These are phyloP conservation scores for Boletus sp. DNA, from an alignment of 768 basidiomycete genomes.

Conservation along the genomic window DNA sequence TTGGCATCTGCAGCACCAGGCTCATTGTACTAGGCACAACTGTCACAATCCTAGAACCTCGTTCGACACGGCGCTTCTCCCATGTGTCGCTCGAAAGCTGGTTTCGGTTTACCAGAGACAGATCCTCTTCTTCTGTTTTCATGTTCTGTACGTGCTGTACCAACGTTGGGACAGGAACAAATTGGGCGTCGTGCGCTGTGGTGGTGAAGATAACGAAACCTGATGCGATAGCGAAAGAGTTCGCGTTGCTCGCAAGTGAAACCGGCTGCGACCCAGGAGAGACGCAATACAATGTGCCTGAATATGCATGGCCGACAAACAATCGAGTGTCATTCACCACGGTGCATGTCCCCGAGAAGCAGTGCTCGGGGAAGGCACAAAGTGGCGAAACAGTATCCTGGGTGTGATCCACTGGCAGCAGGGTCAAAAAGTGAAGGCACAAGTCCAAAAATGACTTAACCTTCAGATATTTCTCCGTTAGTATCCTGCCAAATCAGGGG, in stretches of 20 bases:
- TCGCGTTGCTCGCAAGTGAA: conserved; percentile 52
- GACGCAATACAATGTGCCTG: conserved; percentile 63
- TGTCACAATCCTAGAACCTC: conserved; percentile 86
- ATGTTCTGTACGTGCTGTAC: conserved; percentile 16
- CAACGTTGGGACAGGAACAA: conserved; percentile 46
- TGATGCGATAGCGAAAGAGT: conserved; percentile 72
- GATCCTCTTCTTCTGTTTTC: conserved; percentile 4
- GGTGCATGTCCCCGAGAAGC: conserved; percentile 42
- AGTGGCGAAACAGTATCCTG: conserved; percentile 24
- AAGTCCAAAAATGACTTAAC: conserved; percentile 27
- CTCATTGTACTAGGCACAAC: conserved; percentile 87
- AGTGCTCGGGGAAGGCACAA: conserved; percentile 59
- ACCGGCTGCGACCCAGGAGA: conserved; percentile 27
- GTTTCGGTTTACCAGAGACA: conserved; percentile 29
- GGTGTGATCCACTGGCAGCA: conserved; percentile 12
- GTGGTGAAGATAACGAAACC: conserved; percentile 86
- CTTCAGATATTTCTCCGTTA: conserved; percentile 47
- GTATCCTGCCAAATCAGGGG: conserved; percentile 42
- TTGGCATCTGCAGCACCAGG: conserved; percentile 94
- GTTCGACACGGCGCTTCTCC: conserved; percentile 80
- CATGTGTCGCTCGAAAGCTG: conserved; percentile 35
- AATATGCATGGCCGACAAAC: conserved; percentile 62
- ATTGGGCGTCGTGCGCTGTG: conserved; percentile 75
- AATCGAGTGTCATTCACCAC: conserved; percentile 25
- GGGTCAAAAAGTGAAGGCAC: conserved; percentile 9